phyloP scores from a whole-genome alignment of 1,284 basidiomycete genomes.

The Exsudoporus floridanus region DNA sequence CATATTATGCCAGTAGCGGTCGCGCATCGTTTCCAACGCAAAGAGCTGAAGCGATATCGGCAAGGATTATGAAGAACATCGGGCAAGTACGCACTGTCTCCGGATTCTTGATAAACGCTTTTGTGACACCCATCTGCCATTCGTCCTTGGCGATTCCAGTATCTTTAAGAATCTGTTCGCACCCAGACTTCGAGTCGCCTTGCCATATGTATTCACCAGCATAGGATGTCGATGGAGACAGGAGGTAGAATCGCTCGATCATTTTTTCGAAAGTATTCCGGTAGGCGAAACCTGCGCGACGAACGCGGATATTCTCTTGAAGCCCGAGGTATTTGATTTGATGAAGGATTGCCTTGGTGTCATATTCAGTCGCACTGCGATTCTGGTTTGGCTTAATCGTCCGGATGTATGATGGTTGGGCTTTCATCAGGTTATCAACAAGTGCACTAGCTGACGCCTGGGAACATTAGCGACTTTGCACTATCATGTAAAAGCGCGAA shows the following conservation, averaged over 20 bases:
- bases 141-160: conserved; percentile 96
- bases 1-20: conserved; percentile 99
- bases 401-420: conserved; percentile 97
- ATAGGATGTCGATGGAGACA: conserved; percentile 95
- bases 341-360: conserved; percentile 92
- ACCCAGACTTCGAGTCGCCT: conserved; percentile 88
- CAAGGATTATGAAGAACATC: not conserved
- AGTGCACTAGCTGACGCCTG: conserved; percentile 89
- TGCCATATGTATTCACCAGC: conserved; percentile 99
- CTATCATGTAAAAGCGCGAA: conserved; percentile 7
- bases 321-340: conserved; percentile 99
- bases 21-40: conserved; percentile 97
- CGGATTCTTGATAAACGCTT: conserved; percentile 99
- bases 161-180: conserved; percentile 90
- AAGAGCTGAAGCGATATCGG: conserved; percentile 66
- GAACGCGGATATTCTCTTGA: conserved; percentile 97
- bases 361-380: conserved; percentile 90
- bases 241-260: conserved; percentile 95
- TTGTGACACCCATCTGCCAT: conserved; percentile 99
- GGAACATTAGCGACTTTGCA: not conserved
- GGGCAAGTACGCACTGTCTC: conserved; percentile 71
- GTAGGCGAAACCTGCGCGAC: conserved; percentile 97
- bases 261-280: conserved; percentile 98
- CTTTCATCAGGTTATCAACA: conserved; percentile 94
- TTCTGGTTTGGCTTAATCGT: conserved; percentile 99